Evolutionary conservation across 2,329 filamentous ascomycete species (phyloP).

Genomic region (Diaporthe helianthi): DNA sequence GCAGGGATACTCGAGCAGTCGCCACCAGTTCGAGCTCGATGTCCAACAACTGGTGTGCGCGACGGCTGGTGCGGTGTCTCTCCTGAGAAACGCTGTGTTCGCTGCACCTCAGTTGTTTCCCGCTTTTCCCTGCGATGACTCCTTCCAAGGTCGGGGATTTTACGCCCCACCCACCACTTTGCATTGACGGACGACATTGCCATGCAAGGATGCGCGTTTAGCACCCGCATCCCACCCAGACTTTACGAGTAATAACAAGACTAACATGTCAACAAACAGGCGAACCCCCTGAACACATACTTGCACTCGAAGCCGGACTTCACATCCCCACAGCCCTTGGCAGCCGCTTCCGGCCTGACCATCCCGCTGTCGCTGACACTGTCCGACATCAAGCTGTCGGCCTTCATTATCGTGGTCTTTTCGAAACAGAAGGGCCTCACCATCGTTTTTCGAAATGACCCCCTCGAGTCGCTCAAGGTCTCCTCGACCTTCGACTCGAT

Average conservation of each 20-base stretch:
- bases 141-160: constrained; percentile 31
- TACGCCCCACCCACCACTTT: constrained; percentile 32
- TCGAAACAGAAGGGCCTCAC: constrained; percentile 97
- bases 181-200: constrained; percentile 47
- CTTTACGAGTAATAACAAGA: constrained; percentile 46
- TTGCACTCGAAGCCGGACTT: constrained; percentile 90
- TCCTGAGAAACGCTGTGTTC: background rate
- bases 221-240: constrained; percentile 39
- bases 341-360: constrained; percentile 88
- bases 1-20: background rate
- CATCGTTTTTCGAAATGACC: constrained; percentile 96
- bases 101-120: background rate
- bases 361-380: constrained; percentile 98
- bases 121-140: constrained; percentile 22
- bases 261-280: constrained; percentile 66
- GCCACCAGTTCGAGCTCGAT: background rate
- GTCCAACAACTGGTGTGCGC: background rate
- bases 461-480: constrained; percentile 95
- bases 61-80: constrained; percentile 10
- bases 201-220: constrained; percentile 46
- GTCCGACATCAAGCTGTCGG: constrained; percentile 93
- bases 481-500: constrained; percentile 99
- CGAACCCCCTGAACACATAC: constrained; percentile 96
- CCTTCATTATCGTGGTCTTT: constrained; percentile 97
- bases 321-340: constrained; percentile 89